phyloP scores from a whole-genome alignment of 306 rosid genomes.

The Quercus berberidifolia region DNA sequence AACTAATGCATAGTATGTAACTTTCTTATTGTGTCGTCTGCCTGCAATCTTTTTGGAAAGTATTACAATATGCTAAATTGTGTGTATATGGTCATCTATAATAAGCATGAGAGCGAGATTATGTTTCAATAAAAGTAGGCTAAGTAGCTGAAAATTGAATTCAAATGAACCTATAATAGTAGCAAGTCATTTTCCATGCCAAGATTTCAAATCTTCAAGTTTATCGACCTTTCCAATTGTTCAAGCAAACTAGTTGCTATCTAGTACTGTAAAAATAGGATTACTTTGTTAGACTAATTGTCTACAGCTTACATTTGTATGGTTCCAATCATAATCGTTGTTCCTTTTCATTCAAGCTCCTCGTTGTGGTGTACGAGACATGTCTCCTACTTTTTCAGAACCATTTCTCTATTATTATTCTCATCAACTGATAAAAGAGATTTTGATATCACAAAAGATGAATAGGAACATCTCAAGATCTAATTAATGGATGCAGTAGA shows the following conservation, averaged over 20 bases:
- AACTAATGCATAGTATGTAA: slow-evolving; percentile 13
- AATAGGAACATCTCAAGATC: not conserved
- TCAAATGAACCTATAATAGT: too few relatives aligned
- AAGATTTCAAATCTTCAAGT: too few relatives aligned
- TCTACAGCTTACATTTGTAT: not conserved
- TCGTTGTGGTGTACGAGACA: not conserved
- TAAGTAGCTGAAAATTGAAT: not conserved
- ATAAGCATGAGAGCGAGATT: not conserved
- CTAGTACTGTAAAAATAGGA: too few relatives aligned
- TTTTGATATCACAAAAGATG: not conserved
- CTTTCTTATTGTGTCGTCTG: slow-evolving; percentile 21
- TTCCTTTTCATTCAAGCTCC: not conserved
- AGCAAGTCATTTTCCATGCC: too few relatives aligned
- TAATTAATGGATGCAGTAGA: too few relatives aligned
- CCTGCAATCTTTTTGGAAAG: slow-evolving; percentile 36
- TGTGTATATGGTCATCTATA: not conserved
- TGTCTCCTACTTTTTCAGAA: not conserved
- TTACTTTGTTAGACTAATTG: too few relatives aligned
- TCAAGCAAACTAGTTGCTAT: too few relatives aligned
- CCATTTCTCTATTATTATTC: not conserved
- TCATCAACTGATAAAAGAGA: not conserved
- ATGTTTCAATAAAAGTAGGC: not conserved
- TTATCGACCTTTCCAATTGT: too few relatives aligned
- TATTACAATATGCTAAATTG: slow-evolving; percentile 1
- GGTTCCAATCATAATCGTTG: not conserved